Percentiles rank a stretch among this genome's conserved stretches.
phyloP scores from a whole-genome alignment of 768 basidiomycete genomes.

The Candolleomyces aberdarensis region DNA sequence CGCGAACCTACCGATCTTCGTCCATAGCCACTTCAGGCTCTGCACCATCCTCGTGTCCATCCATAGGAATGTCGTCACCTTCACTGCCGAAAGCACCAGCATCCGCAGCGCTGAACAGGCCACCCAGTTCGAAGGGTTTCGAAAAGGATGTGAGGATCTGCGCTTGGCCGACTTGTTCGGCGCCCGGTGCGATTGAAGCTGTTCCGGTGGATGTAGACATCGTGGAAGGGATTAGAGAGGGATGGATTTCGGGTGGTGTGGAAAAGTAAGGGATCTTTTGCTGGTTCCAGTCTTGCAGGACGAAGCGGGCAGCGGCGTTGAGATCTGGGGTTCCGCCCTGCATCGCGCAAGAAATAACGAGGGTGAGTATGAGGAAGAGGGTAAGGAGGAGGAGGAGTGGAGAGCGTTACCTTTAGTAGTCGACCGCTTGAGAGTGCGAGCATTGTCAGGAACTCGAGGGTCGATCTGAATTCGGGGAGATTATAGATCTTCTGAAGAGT shows the following conservation, averaged over 20 bases:
- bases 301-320: constrained; percentile 73
- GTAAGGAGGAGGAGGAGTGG: no score
- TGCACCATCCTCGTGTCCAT: constrained; percentile 42
- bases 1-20: constrained; percentile 31
- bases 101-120: constrained; percentile 78
- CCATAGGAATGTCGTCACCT: constrained; percentile 39
- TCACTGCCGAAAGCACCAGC: constrained; percentile 68
- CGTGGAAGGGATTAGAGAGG: constrained; percentile 64
- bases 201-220: constrained; percentile 15
- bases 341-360: no score
- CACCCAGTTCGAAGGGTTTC: constrained; percentile 77
- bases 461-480: constrained; percentile 68
- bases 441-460: constrained; percentile 88
- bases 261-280: constrained; percentile 94
- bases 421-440: constrained; percentile 80
- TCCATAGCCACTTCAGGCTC: constrained; percentile 40
- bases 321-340: constrained; percentile 88
- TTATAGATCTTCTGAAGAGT: constrained; percentile 85
- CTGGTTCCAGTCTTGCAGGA: constrained; percentile 92
- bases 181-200: constrained; percentile 58
- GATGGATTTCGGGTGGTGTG: constrained; percentile 72
- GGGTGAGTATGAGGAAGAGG: no score
- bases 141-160: constrained; percentile 71
- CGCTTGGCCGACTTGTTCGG: constrained; percentile 77
- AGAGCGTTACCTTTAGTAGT: constrained; percentile 52